These are phyloP conservation scores for Dactylis glomerata DNA, from an alignment of 176 grass and related monocot genomes.

Conservation along the genomic window DNA sequence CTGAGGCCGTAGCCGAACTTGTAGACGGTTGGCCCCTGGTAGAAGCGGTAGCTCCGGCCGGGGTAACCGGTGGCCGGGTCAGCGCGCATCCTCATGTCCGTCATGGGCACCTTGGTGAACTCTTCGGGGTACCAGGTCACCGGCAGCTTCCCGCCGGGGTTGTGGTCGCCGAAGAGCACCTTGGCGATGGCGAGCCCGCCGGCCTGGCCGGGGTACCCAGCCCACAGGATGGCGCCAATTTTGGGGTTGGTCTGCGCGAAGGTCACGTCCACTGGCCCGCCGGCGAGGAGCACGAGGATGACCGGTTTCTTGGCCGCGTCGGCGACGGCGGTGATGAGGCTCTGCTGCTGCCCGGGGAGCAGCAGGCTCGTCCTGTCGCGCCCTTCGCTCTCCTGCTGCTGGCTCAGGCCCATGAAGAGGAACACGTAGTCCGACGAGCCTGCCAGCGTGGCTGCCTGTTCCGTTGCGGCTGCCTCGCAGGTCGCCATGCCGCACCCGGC, in stretches of 20 bases:
- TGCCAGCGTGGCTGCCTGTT: conserved; percentile 9
- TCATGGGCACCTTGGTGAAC: conserved; percentile 68
- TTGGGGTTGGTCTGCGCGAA: conserved; percentile 55
- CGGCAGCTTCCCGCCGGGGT: conserved; percentile 58
- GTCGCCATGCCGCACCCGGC: conserved; percentile 33
- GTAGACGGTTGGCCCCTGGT: conserved; percentile 52
- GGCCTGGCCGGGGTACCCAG: conserved; percentile 59
- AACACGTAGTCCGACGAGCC: conserved; percentile 32
- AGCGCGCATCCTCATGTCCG: conserved; percentile 69
- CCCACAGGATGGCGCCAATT: conserved; percentile 62
- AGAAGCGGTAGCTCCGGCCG: conserved; percentile 78
- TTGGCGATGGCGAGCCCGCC: conserved; percentile 58
- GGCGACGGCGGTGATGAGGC: conserved; percentile 54
- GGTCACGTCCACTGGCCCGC: conserved; percentile 60
- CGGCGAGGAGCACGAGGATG: conserved; percentile 55
- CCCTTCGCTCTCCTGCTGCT: conserved; percentile 65
- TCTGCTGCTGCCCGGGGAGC: conserved; percentile 60
- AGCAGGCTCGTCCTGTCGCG: conserved; percentile 45
- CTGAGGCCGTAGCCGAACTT: conserved; percentile 70
- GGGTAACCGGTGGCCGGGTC: conserved; percentile 53
- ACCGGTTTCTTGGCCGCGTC: conserved; percentile 49
- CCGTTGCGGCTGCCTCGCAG: conserved; percentile 3
- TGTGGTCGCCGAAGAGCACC: conserved; percentile 69
- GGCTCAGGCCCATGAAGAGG: conserved; percentile 58
- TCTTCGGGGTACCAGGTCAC: conserved; percentile 81